Percentiles rank a stretch among this genome's conserved stretches.
Conservation (phyloP, 768 basidiomycete species). For the Agaricus blazei region DNA sequence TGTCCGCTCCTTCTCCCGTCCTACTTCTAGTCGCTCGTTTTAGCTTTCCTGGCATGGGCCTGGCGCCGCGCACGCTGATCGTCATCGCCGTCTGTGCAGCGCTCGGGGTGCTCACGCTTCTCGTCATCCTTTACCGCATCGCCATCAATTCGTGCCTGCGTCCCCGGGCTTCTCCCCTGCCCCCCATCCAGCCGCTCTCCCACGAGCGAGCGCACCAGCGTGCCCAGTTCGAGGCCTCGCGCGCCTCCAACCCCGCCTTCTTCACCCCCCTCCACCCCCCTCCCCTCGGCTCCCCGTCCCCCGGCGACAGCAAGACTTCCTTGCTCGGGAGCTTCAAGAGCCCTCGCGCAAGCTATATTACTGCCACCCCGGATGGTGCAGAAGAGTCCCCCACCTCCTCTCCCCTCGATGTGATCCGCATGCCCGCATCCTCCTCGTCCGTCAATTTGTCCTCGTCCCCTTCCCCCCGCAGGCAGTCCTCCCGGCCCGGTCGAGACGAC, state of each 20-base stretch:
- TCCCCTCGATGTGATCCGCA: constrained; percentile 13
- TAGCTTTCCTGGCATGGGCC: constrained; percentile 11
- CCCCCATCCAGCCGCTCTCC: constrained; percentile 62
- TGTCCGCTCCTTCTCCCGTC: no score
- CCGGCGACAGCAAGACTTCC: constrained; percentile 28
- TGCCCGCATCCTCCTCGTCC: constrained; percentile 28
- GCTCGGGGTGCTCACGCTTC: constrained; percentile 33
- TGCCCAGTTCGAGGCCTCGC: constrained; percentile 28
- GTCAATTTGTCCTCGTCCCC: constrained; percentile 10
- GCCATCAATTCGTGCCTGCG: constrained; percentile 25
- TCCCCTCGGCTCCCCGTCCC: constrained; percentile 10
- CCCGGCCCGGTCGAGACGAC: constrained; percentile 8
- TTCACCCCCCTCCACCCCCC: constrained; percentile 18
- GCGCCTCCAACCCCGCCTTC: constrained; percentile 14
- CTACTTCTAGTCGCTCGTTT: no score
- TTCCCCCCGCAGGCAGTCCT: constrained; percentile 12
- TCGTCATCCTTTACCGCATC: constrained; percentile 32
- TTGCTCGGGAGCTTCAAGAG: constrained; percentile 18
- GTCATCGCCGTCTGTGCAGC: constrained; percentile 42
- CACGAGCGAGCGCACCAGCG: constrained; percentile 51
- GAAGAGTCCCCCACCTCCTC: constrained; percentile 12
- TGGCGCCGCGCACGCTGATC: constrained; percentile 38
- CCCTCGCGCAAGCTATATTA: constrained; percentile 11
- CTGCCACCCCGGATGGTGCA: constrained; percentile 3
- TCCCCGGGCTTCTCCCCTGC: constrained; percentile 41